These are phyloP conservation scores for Sodiomyces alkalinus DNA, from an alignment of 2,329 filamentous ascomycete species.

Conservation along the genomic window DNA sequence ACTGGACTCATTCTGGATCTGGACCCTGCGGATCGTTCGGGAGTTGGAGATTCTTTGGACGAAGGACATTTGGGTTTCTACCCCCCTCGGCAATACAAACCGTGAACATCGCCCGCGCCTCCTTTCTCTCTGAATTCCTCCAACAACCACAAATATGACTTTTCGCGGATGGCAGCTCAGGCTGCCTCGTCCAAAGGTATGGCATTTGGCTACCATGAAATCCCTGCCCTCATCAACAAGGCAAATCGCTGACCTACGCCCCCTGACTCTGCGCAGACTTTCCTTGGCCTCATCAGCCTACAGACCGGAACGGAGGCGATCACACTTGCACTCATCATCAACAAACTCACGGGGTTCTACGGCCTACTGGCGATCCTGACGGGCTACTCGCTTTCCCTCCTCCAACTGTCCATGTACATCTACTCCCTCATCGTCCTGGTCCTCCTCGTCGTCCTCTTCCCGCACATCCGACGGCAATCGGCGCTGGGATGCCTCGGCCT, in stretches of 20 bases:
- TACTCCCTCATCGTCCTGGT: slow-evolving; percentile 64
- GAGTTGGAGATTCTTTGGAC: too few relatives aligned
- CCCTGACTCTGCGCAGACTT: too few relatives aligned
- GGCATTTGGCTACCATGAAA: neutral
- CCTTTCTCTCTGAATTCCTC: too few relatives aligned
- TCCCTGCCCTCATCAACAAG: neutral
- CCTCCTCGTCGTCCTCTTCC: slow-evolving; percentile 54
- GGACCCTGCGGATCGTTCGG: too few relatives aligned
- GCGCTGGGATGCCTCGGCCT: slow-evolving; percentile 69
- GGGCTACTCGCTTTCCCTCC: slow-evolving; percentile 64
- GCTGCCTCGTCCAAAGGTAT: slow-evolving; percentile 15
- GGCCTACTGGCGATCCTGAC: slow-evolving; percentile 80
- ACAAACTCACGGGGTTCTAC: slow-evolving; percentile 85
- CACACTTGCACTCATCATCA: slow-evolving; percentile 68
- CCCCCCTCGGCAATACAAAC: too few relatives aligned
- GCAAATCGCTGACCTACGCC: too few relatives aligned
- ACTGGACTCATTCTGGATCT: too few relatives aligned
- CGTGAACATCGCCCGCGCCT: too few relatives aligned
- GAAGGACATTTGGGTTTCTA: too few relatives aligned
- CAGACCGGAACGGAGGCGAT: slow-evolving; percentile 79
- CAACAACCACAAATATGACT: too few relatives aligned
- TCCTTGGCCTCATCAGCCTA: slow-evolving; percentile 74
- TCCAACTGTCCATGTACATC: slow-evolving; percentile 83
- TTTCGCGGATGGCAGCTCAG: too few relatives aligned
- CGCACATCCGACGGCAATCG: slow-evolving; percentile 64